Base-by-base conservation (phyloP, 768 basidiomycete species). In the Pleurotus giganteus region DNA sequence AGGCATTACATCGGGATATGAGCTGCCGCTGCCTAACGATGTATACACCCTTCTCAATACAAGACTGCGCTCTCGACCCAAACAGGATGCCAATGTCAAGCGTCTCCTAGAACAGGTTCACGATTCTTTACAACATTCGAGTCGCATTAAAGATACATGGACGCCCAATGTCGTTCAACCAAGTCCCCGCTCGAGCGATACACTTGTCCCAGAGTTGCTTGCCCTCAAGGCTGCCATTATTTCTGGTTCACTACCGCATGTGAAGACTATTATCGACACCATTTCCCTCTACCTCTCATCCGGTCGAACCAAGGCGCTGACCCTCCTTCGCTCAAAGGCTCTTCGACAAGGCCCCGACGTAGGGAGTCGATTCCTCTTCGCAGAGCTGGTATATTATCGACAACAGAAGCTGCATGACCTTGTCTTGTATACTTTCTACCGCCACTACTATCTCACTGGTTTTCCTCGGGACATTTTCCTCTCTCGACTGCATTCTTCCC, bases 381-480 rank as follows among this genome's bases (percentile, higher is more conserved):
- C 73, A 1, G 76, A 81, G 59, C 76, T 81, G 75, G 58, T 75
- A 13, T 73, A 69, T 58, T 74, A 79, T 55, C 62, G 64, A 5
- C 67, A 66, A 4, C 47, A 59, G 17, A 49, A 55, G 5, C 57
- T 64, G 15, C 61, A 66, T 37, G 53, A 61, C 15, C 66, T 73
- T 21, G 69, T 79, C 54, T 65, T 84, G 46, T 55, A 69, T 44
- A 68, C 77, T 0, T 89, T 82, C 61, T 65, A 67, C 11, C 71
- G 76, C 4, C 74, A 81, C 51, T 88, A 85, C 60, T 75, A 74
- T 53, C 57, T 74, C 5, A 66, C 74, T 32, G 85, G 82, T 12
- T 69, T 89, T n/a, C 84, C 86, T 27, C 51, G 70, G 31, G 64
- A 70, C 7, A 64, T 69, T 0, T 55, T 79, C 12, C 44, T 74